Conservation (phyloP, 2,329 filamentous ascomycete genomes). For the Fusarium camptoceras region DNA sequence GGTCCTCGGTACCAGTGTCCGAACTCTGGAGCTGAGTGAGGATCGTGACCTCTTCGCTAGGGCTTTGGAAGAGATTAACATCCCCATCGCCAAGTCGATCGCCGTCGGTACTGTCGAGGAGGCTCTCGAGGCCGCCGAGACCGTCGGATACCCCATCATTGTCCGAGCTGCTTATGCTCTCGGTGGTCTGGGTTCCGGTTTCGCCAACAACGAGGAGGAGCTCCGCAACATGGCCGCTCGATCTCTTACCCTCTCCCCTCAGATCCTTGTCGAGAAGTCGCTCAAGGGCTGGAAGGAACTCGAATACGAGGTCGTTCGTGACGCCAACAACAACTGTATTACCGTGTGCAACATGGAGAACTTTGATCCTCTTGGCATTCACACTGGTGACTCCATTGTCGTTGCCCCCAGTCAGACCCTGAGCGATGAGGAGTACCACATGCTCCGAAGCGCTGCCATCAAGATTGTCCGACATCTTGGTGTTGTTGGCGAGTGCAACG, state of each 20-base stretch:
- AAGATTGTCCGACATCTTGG: slow-evolving; percentile 98
- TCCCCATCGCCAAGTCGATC: slow-evolving; percentile 96
- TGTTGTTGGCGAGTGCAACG: slow-evolving; percentile 98
- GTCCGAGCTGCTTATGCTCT: slow-evolving; percentile 97
- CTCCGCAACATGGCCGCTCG: slow-evolving; percentile 92
- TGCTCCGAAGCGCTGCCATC: slow-evolving; percentile 96
- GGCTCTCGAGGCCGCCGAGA: slow-evolving; percentile 85
- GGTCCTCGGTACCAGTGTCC: slow-evolving; percentile 93
- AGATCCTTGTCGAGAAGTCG: slow-evolving; percentile 98
- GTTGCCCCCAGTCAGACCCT: slow-evolving; percentile 97
- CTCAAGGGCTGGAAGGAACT: slow-evolving; percentile 99
- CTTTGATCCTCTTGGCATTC: slow-evolving; percentile 96
- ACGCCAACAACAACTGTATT: slow-evolving; percentile 98
- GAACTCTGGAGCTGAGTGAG: slow-evolving; percentile 93
- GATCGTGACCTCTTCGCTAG: slow-evolving; percentile 96
- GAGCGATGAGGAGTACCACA: slow-evolving; percentile 98
- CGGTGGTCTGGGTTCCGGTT: slow-evolving; percentile 94
- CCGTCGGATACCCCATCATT: slow-evolving; percentile 96
- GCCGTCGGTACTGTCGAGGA: slow-evolving; percentile 93
- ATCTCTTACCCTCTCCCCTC: slow-evolving; percentile 91
- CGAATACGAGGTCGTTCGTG: slow-evolving; percentile 97
- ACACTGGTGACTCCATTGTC: slow-evolving; percentile 98
- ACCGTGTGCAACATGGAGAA: slow-evolving; percentile 89
- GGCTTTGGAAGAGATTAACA: slow-evolving; percentile 96
- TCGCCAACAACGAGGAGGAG: slow-evolving; percentile 94